phyloP scores from a whole-genome alignment of 768 basidiomycete species.

The Aureoboletus auriporus region DNA sequence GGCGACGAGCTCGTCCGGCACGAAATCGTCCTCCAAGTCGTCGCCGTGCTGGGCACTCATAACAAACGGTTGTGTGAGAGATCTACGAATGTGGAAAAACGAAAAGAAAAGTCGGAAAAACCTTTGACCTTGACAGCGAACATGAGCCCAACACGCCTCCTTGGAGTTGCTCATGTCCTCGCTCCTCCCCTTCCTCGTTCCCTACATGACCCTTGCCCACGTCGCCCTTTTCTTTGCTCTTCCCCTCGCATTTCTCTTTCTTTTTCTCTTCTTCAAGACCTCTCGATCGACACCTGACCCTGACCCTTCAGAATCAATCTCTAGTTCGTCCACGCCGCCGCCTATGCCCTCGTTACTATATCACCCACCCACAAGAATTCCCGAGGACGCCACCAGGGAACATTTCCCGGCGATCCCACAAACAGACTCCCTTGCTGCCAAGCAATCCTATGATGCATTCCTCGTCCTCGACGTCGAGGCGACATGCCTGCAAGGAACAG shows the following conservation, averaged over 20 bases:
- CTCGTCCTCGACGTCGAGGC: constrained; percentile 90
- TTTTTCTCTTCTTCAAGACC: constrained; percentile 3
- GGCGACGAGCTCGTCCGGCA: constrained; percentile 64
- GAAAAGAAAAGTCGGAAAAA: constrained; percentile 1
- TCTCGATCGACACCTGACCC: too few species aligned
- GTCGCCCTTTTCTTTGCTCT: neutral
- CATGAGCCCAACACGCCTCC: constrained; percentile 28
- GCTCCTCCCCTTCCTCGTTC: neutral
- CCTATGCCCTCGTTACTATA: constrained; percentile 20
- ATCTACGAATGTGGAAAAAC: constrained; percentile 12
- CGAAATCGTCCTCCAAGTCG: constrained; percentile 82
- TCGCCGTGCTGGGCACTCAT: constrained; percentile 51
- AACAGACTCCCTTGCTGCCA: constrained; percentile 17
- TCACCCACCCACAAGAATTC: constrained; percentile 4
- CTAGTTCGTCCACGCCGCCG: neutral
- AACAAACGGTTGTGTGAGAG: neutral
- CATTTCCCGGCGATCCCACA: constrained; percentile 2
- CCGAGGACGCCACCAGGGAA: constrained; percentile 6
- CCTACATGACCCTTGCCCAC: constrained; percentile 14
- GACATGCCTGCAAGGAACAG: constrained; percentile 64
- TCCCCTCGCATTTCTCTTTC: constrained; percentile 4
- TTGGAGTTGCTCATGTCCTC: constrained; percentile 4
- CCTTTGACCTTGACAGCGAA: constrained; percentile 10
- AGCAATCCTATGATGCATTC: constrained; percentile 68
- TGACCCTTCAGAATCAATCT: too few species aligned